These are phyloP conservation scores for Hypoxylon trugodes DNA, from an alignment of 495 filamentous ascomycete genomes.

Conservation along the genomic window DNA sequence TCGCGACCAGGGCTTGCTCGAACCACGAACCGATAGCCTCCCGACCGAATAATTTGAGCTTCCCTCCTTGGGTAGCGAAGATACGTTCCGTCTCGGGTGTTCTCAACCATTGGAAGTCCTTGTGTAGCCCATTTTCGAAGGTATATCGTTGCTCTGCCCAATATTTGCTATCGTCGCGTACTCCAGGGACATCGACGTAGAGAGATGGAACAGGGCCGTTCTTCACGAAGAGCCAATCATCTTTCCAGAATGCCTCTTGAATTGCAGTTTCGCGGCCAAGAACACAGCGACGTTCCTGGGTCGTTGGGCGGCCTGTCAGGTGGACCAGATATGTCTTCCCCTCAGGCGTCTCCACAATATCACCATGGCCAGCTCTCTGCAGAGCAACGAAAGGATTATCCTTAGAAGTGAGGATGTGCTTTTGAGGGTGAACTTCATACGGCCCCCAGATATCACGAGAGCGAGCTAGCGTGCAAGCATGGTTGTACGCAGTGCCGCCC, in stretches of 20 bases:
- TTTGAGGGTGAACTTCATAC: conserved; percentile 62
- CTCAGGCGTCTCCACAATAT: conserved; percentile 65
- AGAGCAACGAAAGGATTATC: conserved; percentile 55
- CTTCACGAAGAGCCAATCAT: conserved; percentile 67
- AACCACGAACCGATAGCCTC: conserved; percentile 64
- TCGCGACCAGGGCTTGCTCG: conserved; percentile 63
- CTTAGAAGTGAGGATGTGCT: conserved; percentile 56
- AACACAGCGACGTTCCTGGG: conserved; percentile 62
- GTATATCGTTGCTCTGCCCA: conserved; percentile 61
- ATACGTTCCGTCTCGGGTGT: conserved; percentile 64
- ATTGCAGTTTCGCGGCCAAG: conserved; percentile 64
- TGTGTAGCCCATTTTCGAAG: conserved; percentile 55
- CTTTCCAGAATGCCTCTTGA: conserved; percentile 62
- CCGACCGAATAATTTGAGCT: conserved; percentile 57
- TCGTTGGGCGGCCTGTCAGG: conserved; percentile 60
- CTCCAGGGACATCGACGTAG: conserved; percentile 58
- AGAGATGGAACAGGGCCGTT: conserved; percentile 62
- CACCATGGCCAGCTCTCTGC: conserved; percentile 66
- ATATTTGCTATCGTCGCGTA: conserved; percentile 57
- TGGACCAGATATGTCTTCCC: conserved; percentile 66
- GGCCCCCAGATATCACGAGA: conserved; percentile 65
- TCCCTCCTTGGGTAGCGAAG: conserved; percentile 49
- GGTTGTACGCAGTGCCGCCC: conserved; percentile 67
- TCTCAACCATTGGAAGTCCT: conserved; percentile 66
- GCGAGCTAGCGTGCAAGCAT: conserved; percentile 62